Evolutionary conservation across 1,284 basidiomycete genomes (phyloP), one percentile per base, ranked within the genome.

Genomic region (Tranzscheliella williamsii): DNA sequence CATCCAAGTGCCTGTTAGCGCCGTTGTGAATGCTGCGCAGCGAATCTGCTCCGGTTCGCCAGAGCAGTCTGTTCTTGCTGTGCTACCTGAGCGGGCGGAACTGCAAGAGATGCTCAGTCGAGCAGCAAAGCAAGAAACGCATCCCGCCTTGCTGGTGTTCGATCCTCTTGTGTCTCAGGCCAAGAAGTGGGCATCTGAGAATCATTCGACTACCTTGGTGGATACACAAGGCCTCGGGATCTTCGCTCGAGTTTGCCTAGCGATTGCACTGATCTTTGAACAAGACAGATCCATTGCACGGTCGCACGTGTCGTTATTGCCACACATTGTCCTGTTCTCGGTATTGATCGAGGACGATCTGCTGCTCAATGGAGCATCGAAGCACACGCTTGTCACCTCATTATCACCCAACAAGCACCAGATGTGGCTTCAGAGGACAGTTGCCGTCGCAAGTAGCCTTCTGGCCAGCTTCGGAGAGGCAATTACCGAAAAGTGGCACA

Each of bases 181-280:
- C 2, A 9, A 17, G 17, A 18, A 16, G 4, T 9, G 23, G 1
- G 34, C 35, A 4, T 3, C 24, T 4, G 20, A 32, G 5, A 18
- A 34, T 17, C 13, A 16, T 8, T 45, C 34, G 13, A 39, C 43
- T n/a, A 34, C 46, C 13, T 36, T 47, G 4, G 17, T 55, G 41
- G 84, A 89, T 63, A 53, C 55, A 1, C 78, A 79, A 16, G 86
- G 85, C 0, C 83, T 84, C 29, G 81, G 83, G 0, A 67, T 81
- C 4, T 91, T 89, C 65, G 85, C 86, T 0, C 85, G 92, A 8
- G 79, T 83, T 1, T 82, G 85, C 11, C 78, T 81, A 32, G 86
- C 86, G 0, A 79, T 89, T 11, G 78, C 91, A 3, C 79, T 83
- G 2, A 75, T 86, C 24, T 80, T 91, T 24, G 73, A 81, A 1